Conservation (phyloP, 2,329 filamentous ascomycete species). For the Westerdykella ornata region DNA sequence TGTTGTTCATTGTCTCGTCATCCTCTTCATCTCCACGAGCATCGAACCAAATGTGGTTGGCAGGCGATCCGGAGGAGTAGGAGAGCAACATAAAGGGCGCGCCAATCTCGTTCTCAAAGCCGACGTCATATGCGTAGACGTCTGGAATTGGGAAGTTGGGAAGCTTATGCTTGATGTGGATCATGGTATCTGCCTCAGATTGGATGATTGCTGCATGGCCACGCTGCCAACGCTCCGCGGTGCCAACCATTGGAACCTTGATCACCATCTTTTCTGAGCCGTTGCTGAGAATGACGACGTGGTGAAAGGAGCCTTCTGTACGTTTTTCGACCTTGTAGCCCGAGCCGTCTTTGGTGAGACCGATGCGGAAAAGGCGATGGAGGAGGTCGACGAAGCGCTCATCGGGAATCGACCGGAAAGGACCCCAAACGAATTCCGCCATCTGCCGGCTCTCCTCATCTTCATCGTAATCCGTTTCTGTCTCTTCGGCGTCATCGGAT, state of each 20-base stretch:
- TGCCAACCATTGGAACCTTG: slow-evolving; percentile 4
- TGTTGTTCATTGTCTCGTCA: background rate
- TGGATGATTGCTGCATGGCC: background rate
- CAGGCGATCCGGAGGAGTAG: slow-evolving; percentile 6
- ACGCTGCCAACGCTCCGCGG: slow-evolving; percentile 1
- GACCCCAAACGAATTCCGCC: background rate
- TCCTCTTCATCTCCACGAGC: slow-evolving; percentile 2
- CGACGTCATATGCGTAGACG: slow-evolving; percentile 10
- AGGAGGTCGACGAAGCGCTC: background rate
- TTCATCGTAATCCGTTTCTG: background rate
- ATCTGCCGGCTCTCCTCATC: too few relatives aligned
- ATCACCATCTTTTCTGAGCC: background rate
- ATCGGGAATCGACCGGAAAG: background rate
- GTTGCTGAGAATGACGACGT: background rate
- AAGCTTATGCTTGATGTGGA: slow-evolving; percentile 2
- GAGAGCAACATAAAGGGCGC: slow-evolving; percentile 17
- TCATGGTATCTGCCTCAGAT: background rate
- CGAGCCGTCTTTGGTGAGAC: background rate
- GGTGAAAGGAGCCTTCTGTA: background rate
- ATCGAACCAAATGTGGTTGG: slow-evolving; percentile 11
- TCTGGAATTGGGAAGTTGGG: slow-evolving; percentile 10
- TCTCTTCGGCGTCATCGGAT: background rate
- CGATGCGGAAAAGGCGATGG: background rate
- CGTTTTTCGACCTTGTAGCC: background rate
- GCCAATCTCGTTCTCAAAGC: slow-evolving; percentile 9